Evolutionary conservation across 148 eudicot genomes (phyloP).

Genomic region (Cornus suecica): DNA sequence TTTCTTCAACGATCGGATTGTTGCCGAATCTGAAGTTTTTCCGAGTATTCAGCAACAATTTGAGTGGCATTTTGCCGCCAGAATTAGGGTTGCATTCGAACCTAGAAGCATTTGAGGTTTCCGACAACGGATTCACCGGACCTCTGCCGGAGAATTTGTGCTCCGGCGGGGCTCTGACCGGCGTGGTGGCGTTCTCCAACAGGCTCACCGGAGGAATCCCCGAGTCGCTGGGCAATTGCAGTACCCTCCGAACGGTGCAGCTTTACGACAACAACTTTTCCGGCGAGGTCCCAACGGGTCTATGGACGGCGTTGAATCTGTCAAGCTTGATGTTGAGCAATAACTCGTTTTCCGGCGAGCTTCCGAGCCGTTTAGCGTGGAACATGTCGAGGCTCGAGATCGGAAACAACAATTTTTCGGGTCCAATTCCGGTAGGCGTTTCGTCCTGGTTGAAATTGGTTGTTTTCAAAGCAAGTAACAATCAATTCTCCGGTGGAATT

Average conservation of each 20-base stretch:
- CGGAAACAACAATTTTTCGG: conserved; percentile 50
- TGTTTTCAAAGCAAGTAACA: conserved; percentile 48
- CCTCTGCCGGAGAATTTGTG: conserved; percentile 56
- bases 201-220: conserved; percentile 52
- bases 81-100: conserved; percentile 54
- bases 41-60: conserved; percentile 33
- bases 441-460: conserved; percentile 39
- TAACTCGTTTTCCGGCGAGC: conserved; percentile 49
- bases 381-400: conserved; percentile 46
- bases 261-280: conserved; percentile 39
- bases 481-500: conserved; percentile 43
- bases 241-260: conserved; percentile 23
- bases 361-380: conserved; percentile 41
- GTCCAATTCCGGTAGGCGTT: conserved; percentile 38
- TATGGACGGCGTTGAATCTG: conserved; percentile 43
- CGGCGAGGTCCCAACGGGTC: conserved; percentile 50
- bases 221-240: conserved; percentile 39
- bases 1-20: conserved; percentile 38
- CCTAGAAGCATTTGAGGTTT: conserved; percentile 40
- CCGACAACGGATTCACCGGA: conserved; percentile 46
- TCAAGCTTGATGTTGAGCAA: conserved; percentile 25
- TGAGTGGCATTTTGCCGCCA: conserved; percentile 48
- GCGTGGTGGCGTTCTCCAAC: conserved; percentile 50
- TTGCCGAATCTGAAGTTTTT: conserved; percentile 28
- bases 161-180: conserved; percentile 21